A percentile compares a stretch with the other conserved stretches of the same genome.
Conservation (phyloP, 208 protist genomes). For the Leishmania gerbilli region DNA sequence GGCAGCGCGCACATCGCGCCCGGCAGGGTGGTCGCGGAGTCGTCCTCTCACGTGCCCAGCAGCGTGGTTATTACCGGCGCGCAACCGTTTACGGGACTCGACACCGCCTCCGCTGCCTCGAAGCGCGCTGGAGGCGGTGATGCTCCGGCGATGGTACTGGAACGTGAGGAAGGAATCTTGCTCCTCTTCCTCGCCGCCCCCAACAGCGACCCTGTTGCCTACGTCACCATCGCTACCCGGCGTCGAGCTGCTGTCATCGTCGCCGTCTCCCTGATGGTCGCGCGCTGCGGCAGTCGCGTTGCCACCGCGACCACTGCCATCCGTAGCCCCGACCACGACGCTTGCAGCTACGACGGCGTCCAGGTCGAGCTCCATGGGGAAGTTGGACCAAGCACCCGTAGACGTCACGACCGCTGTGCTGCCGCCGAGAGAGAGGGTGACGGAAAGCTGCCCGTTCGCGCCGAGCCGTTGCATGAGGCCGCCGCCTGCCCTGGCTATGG, state of each 20-base stretch:
- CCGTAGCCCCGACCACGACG: not conserved
- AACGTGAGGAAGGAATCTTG: slow-evolving; percentile 27
- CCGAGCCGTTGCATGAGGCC: slow-evolving; percentile 10
- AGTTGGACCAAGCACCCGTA: slow-evolving; percentile 18
- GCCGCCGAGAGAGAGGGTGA: slow-evolving; percentile 17
- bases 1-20: not conserved
- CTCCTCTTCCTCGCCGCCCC: slow-evolving; percentile 10
- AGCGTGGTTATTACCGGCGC: not conserved
- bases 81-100: not conserved
- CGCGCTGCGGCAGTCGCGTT: not conserved
- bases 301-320: not conserved
- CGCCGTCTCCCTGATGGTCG: not conserved
- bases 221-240: not conserved
- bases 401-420: slow-evolving; percentile 8
- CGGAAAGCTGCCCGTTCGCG: slow-evolving; percentile 12
- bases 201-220: not conserved
- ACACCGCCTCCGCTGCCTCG: not conserved
- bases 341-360: slow-evolving; percentile 4
- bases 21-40: not conserved
- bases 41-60: too few species aligned
- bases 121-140: not conserved
- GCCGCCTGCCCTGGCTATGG: not conserved
- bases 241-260: not conserved
- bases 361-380: slow-evolving; percentile 21
- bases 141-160: slow-evolving; percentile 20